phyloP scores from a whole-genome alignment of 2,329 filamentous ascomycete species.

The Pseudogymnoascus pannorum region DNA sequence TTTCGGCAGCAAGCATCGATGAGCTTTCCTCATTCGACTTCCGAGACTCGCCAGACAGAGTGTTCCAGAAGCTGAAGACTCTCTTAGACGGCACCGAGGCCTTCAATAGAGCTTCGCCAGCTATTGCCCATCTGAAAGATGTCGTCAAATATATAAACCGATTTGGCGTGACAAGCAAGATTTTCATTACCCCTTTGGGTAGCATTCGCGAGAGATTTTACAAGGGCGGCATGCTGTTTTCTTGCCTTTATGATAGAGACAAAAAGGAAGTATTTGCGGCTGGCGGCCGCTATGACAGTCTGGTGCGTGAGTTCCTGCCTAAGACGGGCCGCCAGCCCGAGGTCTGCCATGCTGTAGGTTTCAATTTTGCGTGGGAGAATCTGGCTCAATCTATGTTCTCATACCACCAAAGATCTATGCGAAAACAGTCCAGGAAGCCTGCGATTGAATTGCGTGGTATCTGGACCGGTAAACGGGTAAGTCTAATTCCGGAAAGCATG shows the following conservation, averaged over 20 bases:
- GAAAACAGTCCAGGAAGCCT: slow-evolving; percentile 60
- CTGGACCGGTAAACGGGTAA: slow-evolving; percentile 57
- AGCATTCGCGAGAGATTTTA: slow-evolving; percentile 93
- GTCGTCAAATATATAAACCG: slow-evolving; percentile 70
- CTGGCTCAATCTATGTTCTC: slow-evolving; percentile 56
- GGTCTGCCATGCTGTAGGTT: slow-evolving; percentile 78
- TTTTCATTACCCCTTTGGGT: slow-evolving; percentile 78
- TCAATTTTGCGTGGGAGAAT: slow-evolving; percentile 83
- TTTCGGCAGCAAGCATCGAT: slow-evolving; percentile 83
- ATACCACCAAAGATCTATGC: slow-evolving; percentile 41
- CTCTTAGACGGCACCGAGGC: slow-evolving; percentile 57
- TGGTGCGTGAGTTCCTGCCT: slow-evolving; percentile 78
- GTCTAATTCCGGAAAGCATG: slow-evolving; percentile 37
- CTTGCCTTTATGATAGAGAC: slow-evolving; percentile 81
- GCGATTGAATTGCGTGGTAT: slow-evolving; percentile 55
- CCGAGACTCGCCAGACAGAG: slow-evolving; percentile 51
- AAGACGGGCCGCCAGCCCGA: slow-evolving; percentile 54
- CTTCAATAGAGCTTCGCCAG: slow-evolving; percentile 66
- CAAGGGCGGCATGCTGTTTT: slow-evolving; percentile 75
- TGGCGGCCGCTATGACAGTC: slow-evolving; percentile 83
- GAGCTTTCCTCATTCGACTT: slow-evolving; percentile 90
- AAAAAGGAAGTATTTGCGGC: slow-evolving; percentile 82
- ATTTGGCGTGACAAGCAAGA: slow-evolving; percentile 66
- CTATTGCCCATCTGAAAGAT: slow-evolving; percentile 71
- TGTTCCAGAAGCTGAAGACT: slow-evolving; percentile 50